Evolutionary conservation across 192 early-diverging fungal genomes (phyloP).

Genomic region (Coemansia sp.): DNA sequence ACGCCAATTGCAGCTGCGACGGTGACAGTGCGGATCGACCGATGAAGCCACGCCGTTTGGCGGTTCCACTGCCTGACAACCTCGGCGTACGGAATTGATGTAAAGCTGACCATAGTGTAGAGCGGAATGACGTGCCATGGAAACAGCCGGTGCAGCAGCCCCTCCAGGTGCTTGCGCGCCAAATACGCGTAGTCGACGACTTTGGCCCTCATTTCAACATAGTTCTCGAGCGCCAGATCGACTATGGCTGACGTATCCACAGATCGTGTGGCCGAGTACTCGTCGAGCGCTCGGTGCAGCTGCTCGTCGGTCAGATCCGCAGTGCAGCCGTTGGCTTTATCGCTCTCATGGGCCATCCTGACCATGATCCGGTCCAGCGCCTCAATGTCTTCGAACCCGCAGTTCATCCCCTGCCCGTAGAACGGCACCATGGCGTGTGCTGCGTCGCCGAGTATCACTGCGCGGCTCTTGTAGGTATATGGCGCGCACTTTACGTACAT

Average conservation of each 20-base stretch:
- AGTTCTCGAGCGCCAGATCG: slow-evolving; percentile 92
- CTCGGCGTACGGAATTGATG: slow-evolving; percentile 81
- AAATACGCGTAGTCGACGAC: slow-evolving; percentile 76
- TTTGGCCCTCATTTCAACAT: slow-evolving; percentile 88
- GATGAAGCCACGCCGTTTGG: slow-evolving; percentile 37
- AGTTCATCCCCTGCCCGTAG: slow-evolving; percentile 98
- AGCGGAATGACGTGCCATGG: slow-evolving; percentile 79
- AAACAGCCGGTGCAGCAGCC: slow-evolving; percentile 66
- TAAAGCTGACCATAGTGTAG: slow-evolving; percentile 96
- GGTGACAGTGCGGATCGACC: slow-evolving; percentile 10
- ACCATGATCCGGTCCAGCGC: slow-evolving; percentile 56
- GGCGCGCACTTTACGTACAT: slow-evolving; percentile 84
- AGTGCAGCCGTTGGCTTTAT: slow-evolving; percentile 17
- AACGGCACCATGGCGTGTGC: slow-evolving; percentile 99
- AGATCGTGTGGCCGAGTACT: slow-evolving; percentile 68
- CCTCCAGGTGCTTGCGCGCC: slow-evolving; percentile 78
- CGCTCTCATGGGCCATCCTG: slow-evolving; percentile 57
- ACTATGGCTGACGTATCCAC: slow-evolving; percentile 83
- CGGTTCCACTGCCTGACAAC: slow-evolving; percentile 47
- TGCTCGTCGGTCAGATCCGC: slow-evolving; percentile 27
- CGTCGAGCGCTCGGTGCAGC: slow-evolving; percentile 63
- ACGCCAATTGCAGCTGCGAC: slow-evolving; percentile 5
- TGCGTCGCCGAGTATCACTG: slow-evolving; percentile 88
- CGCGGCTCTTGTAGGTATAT: slow-evolving; percentile 76
- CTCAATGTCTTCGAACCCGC: slow-evolving; percentile 92